Percentiles rank a stretch among this genome's conserved stretches.
Evolutionary conservation across 2,329 filamentous ascomycete species (phyloP).

Genomic region (Septoria linicola): DNA sequence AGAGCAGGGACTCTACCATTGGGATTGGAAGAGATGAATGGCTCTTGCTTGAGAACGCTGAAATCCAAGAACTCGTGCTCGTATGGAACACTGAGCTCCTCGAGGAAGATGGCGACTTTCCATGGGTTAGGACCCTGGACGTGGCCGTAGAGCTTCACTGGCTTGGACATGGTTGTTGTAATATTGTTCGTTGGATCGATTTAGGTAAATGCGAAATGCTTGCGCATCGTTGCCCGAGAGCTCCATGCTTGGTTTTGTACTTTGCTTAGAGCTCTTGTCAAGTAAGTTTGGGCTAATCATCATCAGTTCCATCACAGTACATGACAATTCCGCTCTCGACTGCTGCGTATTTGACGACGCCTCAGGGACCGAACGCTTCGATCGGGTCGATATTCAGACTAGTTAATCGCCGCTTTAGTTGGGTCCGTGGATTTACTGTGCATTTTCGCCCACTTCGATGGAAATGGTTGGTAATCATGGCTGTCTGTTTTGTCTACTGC

Average conservation of each 20-base stretch:
- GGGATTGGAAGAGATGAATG: slow-evolving; percentile 44
- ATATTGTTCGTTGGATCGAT: background rate
- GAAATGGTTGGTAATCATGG: too few relatives aligned
- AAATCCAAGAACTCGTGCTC: slow-evolving; percentile 40
- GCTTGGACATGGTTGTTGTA: slow-evolving; percentile 24
- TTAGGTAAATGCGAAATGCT: background rate
- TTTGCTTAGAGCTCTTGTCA: background rate
- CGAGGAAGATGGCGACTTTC: slow-evolving; percentile 48
- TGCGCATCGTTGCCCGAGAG: background rate
- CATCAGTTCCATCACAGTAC: slow-evolving; percentile 1
- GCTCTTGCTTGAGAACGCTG: slow-evolving; percentile 43
- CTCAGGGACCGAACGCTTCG: too few relatives aligned
- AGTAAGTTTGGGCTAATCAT: slow-evolving; percentile 6
- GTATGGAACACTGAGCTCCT: slow-evolving; percentile 47
- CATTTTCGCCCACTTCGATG: too few relatives aligned
- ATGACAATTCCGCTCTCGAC: background rate
- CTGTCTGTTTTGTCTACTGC: too few relatives aligned
- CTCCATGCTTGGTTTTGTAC: background rate
- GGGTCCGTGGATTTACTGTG: too few relatives aligned
- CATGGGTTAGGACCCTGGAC: slow-evolving; percentile 42
- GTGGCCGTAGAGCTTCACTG: slow-evolving; percentile 35
- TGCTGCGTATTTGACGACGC: too few relatives aligned
- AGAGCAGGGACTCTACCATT: slow-evolving; percentile 47
- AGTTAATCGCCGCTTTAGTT: too few relatives aligned
- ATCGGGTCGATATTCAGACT: too few relatives aligned